Percentiles rank a stretch among this genome's conserved stretches.
Evolutionary conservation across 106 monocot species (phyloP).

Genomic region (Platanthera guangdongensis): DNA sequence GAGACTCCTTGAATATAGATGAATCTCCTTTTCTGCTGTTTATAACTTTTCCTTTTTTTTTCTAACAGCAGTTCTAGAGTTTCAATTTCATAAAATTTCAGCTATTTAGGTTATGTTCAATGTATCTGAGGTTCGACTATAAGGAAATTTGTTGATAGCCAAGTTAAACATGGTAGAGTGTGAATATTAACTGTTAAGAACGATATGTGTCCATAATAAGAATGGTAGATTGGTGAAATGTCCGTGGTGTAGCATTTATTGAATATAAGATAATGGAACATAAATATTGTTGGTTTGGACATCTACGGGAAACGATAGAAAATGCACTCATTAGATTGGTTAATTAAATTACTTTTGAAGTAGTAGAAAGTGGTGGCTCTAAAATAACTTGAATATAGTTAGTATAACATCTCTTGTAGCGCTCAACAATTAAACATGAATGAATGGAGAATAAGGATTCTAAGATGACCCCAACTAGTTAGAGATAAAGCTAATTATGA

Average conservation of each 20-base stretch:
- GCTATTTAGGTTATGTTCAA: neutral
- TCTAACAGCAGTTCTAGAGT: neutral
- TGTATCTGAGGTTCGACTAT: neutral
- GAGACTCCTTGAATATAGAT: neutral
- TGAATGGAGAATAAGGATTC: neutral
- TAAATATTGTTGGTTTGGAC: neutral
- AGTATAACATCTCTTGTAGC: neutral
- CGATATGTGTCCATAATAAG: neutral
- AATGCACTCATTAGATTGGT: neutral
- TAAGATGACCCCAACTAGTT: neutral
- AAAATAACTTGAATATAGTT: neutral
- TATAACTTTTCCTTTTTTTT: neutral
- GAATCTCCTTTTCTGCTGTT: neutral
- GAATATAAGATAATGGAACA: neutral
- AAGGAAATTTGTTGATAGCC: too few relatives aligned
- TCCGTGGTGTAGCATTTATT: neutral
- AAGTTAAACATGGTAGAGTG: too few relatives aligned
- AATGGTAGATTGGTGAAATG: neutral
- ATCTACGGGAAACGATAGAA: neutral
- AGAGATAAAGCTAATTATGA: neutral
- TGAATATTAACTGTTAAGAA: too few relatives aligned
- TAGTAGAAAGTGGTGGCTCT: neutral
- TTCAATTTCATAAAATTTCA: neutral
- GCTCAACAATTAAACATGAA: neutral
- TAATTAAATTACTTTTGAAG: neutral